Evolutionary conservation across 176 grass and related monocot genomes (phyloP).

Genomic region (Carex littledalei): DNA sequence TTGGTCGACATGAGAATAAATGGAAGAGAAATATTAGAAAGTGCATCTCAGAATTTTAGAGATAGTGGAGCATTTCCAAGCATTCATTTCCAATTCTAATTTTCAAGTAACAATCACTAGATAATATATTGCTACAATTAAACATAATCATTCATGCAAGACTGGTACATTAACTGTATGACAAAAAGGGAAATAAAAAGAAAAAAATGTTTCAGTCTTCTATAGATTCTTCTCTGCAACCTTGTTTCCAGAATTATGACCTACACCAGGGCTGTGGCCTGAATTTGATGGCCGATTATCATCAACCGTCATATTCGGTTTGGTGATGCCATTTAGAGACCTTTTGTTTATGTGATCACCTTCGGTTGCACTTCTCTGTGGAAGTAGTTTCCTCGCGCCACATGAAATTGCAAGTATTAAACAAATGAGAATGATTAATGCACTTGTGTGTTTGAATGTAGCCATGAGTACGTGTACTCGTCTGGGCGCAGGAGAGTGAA

Average conservation of each 20-base stretch:
- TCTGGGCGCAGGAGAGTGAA: neutral
- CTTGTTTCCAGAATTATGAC: constrained; percentile 28
- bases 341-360: neutral
- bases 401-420: constrained; percentile 6
- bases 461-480: constrained; percentile 13
- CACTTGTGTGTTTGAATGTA: neutral
- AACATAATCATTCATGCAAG: neutral
- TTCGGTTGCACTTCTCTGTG: neutral
- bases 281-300: constrained; percentile 38
- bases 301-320: constrained; percentile 21
- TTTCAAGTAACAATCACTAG: neutral
- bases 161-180: neutral
- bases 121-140: neutral
- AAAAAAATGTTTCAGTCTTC: neutral
- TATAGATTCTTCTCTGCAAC: constrained; percentile 13
- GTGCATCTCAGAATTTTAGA: neutral
- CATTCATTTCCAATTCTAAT: neutral
- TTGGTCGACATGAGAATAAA: neutral
- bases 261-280: constrained; percentile 60
- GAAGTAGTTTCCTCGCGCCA: constrained; percentile 20
- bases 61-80: neutral
- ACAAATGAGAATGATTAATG: constrained; percentile 14
- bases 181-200: neutral
- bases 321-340: neutral
- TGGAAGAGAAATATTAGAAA: neutral